These are phyloP conservation scores for Cladosporium sp. DNA, from an alignment of 2,329 filamentous ascomycete genomes.

Conservation along the genomic window DNA sequence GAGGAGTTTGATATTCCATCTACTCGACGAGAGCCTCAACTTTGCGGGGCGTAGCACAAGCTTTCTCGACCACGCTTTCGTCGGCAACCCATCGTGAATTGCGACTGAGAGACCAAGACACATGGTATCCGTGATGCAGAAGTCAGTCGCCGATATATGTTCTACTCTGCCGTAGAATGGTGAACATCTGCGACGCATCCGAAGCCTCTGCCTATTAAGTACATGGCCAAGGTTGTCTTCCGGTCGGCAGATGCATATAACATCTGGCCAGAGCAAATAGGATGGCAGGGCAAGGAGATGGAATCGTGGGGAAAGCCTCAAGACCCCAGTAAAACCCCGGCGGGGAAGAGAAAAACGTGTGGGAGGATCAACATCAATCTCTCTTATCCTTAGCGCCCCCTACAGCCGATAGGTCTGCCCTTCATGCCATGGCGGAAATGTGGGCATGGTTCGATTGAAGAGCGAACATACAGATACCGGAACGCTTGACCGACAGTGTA, in stretches of 20 bases:
- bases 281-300: background rate
- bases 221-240: background rate
- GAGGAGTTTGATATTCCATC: constrained; percentile 18
- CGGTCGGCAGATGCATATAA: background rate
- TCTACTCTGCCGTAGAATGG: background rate
- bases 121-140: background rate
- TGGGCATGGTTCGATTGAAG: background rate
- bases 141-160: background rate
- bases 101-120: background rate
- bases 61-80: constrained; percentile 1
- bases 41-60: constrained; percentile 13
- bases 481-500: background rate
- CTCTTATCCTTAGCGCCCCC: constrained; percentile 9
- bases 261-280: background rate
- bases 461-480: background rate
- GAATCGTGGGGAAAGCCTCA: background rate
- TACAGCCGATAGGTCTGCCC: background rate
- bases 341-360: background rate
- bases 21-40: constrained; percentile 10
- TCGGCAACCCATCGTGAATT: background rate
- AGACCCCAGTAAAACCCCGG: background rate
- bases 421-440: background rate
- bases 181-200: background rate
- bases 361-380: constrained; percentile 6
- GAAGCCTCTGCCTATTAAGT: background rate